These are phyloP conservation scores for Ampelocalamus luodianensis DNA, from an alignment of 176 grass and related monocot species.

Conservation along the genomic window DNA sequence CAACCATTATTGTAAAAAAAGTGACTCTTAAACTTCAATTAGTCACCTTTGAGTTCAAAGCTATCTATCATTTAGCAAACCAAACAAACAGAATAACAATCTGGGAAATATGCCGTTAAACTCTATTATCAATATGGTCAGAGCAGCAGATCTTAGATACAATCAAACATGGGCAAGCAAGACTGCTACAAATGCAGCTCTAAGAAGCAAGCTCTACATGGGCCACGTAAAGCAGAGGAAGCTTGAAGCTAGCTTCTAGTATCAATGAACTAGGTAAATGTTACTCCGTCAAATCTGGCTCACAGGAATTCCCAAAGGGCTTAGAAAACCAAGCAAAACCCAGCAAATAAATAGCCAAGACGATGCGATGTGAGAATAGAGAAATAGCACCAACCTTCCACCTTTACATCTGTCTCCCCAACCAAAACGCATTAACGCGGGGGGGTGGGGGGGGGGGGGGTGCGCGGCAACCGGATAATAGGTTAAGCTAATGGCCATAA, in stretches of 20 bases:
- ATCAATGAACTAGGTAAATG: neutral
- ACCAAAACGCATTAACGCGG: too few relatives aligned
- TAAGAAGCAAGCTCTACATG: conserved; percentile 9
- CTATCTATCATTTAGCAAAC: neutral
- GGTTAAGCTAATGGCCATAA: too few relatives aligned
- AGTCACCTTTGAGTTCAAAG: neutral
- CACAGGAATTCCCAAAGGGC: neutral
- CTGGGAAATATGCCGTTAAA: neutral
- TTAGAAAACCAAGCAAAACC: neutral
- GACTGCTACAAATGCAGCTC: neutral
- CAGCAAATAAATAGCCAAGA: neutral
- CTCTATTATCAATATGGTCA: neutral
- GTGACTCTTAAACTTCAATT: conserved; percentile 7
- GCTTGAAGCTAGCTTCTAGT: neutral
- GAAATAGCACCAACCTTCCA: too few relatives aligned
- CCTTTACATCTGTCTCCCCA: too few relatives aligned
- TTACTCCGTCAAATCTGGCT: neutral
- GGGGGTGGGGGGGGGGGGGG: too few relatives aligned
- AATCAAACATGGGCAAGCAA: conserved; percentile 5
- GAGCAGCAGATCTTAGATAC: neutral
- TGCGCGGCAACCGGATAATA: too few relatives aligned
- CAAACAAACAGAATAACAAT: conserved; percentile 3
- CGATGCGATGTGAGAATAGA: too few relatives aligned
- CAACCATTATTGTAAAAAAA: conserved; percentile 27
- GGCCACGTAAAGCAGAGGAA: neutral